Conservation (phyloP, 2,329 filamentous ascomycete species). For the Alternaria sp. region DNA sequence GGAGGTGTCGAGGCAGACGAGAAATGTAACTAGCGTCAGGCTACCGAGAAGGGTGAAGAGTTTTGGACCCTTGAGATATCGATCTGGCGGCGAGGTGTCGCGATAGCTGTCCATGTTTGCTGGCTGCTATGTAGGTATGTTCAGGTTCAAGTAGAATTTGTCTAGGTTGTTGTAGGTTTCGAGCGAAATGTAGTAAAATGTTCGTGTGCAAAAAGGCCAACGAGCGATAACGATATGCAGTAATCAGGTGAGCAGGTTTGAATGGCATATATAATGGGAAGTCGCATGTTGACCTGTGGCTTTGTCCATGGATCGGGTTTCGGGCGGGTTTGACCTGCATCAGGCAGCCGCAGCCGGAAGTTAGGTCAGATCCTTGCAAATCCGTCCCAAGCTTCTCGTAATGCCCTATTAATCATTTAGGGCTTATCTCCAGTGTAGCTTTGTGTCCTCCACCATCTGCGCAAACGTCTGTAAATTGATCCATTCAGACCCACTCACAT, state of each 20-base stretch:
- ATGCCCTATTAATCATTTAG: too few relatives aligned
- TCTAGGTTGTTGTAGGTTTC: neutral
- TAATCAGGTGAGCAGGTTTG: neutral
- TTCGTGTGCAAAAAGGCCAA: neutral
- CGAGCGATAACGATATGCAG: neutral
- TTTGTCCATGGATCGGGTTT: neutral
- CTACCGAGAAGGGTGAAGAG: constrained; percentile 20
- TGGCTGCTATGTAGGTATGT: neutral
- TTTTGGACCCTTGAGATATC: constrained; percentile 20
- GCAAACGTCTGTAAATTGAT: too few relatives aligned
- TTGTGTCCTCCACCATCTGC: too few relatives aligned
- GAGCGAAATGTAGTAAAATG: neutral
- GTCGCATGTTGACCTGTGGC: neutral
- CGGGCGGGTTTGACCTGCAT: neutral
- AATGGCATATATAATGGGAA: neutral
- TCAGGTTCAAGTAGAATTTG: neutral
- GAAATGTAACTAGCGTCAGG: constrained; percentile 27
- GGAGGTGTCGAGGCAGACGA: constrained; percentile 31
- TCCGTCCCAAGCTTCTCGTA: too few relatives aligned
- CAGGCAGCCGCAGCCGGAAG: too few relatives aligned
- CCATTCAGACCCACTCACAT: too few relatives aligned
- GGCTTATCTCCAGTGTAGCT: too few relatives aligned
- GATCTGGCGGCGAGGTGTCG: neutral
- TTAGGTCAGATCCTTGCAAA: too few relatives aligned
- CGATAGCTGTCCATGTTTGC: neutral